Conservation (phyloP, 2,329 filamentous ascomycete species). For the Talaromyces piceae region DNA sequence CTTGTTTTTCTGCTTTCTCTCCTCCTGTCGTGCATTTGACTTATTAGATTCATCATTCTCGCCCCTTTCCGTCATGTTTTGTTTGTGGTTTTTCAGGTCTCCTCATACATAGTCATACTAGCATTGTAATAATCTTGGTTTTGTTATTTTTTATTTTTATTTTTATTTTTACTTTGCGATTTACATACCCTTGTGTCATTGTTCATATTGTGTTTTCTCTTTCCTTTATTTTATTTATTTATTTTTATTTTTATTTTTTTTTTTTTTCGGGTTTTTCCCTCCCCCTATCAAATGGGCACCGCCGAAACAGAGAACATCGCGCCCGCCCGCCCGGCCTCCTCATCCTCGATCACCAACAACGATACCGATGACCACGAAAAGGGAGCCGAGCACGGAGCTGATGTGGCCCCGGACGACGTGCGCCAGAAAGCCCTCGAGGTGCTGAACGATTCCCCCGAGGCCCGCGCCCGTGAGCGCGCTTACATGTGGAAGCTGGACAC, state of each 20-base stretch:
- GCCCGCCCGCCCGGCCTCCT: background rate
- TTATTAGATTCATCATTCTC: background rate
- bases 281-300: background rate
- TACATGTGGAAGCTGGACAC: slow-evolving; percentile 5
- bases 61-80: background rate
- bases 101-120: no score
- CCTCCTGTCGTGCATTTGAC: no score
- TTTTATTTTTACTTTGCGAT: background rate
- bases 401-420: background rate
- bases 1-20: background rate
- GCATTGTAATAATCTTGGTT: no score
- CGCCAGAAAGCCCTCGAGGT: background rate
- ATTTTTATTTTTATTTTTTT: background rate
- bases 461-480: background rate
- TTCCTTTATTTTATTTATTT: background rate
- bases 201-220: no score
- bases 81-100: no score
- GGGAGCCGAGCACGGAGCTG: background rate
- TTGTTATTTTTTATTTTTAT: background rate
- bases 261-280: background rate
- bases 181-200: no score
- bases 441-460: background rate
- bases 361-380: background rate
- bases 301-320: background rate
- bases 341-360: background rate